Percentiles rank a stretch among this genome's conserved stretches.
phyloP scores from a whole-genome alignment of 768 basidiomycete species.

The Kwoniella shandongensis region DNA sequence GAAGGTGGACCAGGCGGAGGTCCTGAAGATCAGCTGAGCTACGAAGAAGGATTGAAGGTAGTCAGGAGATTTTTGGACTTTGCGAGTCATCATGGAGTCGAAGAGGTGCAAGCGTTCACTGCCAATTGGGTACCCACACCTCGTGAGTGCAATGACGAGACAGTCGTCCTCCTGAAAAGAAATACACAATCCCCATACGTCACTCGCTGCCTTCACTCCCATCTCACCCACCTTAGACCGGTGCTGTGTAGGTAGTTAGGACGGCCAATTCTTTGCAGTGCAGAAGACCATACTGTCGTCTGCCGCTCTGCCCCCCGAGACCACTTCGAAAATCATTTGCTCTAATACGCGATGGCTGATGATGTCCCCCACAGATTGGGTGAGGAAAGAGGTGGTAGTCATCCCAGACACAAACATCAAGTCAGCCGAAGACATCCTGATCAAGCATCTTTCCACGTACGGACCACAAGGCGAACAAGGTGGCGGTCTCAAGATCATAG shows the following conservation, averaged over 20 bases:
- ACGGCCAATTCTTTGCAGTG: neutral
- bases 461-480: slow-evolving; percentile 36
- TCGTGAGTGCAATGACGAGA: slow-evolving; percentile 21
- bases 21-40: slow-evolving; percentile 46
- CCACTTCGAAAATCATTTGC: too few species aligned
- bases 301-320: too few species aligned
- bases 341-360: too few species aligned
- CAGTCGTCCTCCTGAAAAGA: neutral
- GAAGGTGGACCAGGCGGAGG: slow-evolving; percentile 40
- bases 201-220: neutral
- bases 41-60: slow-evolving; percentile 53
- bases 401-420: slow-evolving; percentile 45
- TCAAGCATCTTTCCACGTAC: slow-evolving; percentile 45
- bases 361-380: too few species aligned
- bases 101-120: slow-evolving; percentile 53
- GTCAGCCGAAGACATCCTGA: slow-evolving; percentile 44
- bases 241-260: too few species aligned
- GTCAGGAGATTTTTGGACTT: slow-evolving; percentile 51
- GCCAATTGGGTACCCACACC: slow-evolving; percentile 49
- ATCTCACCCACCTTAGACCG: slow-evolving; percentile 1
- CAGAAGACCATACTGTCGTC: neutral
- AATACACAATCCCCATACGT: too few species aligned
- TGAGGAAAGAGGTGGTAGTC: slow-evolving; percentile 39
- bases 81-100: slow-evolving; percentile 51
- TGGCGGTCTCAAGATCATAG: slow-evolving; percentile 46